phyloP scores from a whole-genome alignment of 768 basidiomycete genomes.

The Mycena alexandri region DNA sequence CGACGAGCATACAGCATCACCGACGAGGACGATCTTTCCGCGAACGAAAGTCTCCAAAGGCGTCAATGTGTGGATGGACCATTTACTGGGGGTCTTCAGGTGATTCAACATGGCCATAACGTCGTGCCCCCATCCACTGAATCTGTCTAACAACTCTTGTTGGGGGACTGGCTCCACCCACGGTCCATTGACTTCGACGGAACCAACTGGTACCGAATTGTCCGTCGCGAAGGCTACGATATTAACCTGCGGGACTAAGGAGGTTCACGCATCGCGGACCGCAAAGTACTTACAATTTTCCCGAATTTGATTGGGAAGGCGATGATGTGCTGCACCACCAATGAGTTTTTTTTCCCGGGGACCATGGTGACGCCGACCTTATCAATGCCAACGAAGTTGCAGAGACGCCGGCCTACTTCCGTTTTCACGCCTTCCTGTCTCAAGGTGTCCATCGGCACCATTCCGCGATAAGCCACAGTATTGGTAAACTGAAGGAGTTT shows the following conservation, averaged over 20 bases:
- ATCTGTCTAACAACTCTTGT: slow-evolving; percentile 59
- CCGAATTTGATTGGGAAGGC: slow-evolving; percentile 61
- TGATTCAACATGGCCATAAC: slow-evolving; percentile 55
- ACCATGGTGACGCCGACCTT: slow-evolving; percentile 50
- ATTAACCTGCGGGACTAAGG: slow-evolving; percentile 52
- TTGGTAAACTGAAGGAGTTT: slow-evolving; percentile 57
- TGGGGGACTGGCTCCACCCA: slow-evolving; percentile 59
- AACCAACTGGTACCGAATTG: slow-evolving; percentile 42
- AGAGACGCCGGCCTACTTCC: slow-evolving; percentile 50
- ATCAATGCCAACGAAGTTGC: slow-evolving; percentile 58
- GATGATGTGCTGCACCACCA: slow-evolving; percentile 60
- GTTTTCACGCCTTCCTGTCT: slow-evolving; percentile 57
- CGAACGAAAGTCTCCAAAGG: slow-evolving; percentile 58
- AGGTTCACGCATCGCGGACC: background rate
- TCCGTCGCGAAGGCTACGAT: slow-evolving; percentile 59
- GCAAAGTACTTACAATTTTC: slow-evolving; percentile 48
- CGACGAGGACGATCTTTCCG: slow-evolving; percentile 63
- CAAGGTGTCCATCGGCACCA: slow-evolving; percentile 58
- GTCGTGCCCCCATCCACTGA: slow-evolving; percentile 61
- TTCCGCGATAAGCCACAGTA: slow-evolving; percentile 62
- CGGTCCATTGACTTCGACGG: slow-evolving; percentile 46
- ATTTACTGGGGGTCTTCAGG: slow-evolving; percentile 60
- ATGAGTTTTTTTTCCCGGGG: slow-evolving; percentile 11
- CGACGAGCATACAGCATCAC: slow-evolving; percentile 60
- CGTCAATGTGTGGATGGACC: slow-evolving; percentile 64